Evolutionary conservation across 768 basidiomycete genomes (phyloP).

Genomic region (Nevesoporus exiguus): DNA sequence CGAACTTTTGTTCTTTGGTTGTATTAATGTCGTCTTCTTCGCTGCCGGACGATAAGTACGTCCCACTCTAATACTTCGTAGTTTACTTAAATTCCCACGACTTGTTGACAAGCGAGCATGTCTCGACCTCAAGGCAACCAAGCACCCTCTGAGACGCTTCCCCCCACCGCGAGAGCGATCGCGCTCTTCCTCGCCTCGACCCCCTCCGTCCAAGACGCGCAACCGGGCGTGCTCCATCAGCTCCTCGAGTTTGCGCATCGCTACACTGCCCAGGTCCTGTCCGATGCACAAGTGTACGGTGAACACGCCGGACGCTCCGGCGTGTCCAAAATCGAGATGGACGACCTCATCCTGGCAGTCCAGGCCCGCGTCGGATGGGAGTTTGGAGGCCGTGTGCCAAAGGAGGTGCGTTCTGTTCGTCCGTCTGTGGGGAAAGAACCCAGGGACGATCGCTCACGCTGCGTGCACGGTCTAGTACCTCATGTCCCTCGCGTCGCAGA

Average conservation of each 20-base stretch:
- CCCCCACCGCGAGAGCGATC: conserved; percentile 82
- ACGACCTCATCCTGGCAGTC: conserved; percentile 76
- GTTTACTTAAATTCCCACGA: neutral
- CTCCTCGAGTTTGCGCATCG: conserved; percentile 84
- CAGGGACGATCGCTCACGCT: neutral
- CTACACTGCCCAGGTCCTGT: conserved; percentile 78
- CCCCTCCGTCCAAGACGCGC: conserved; percentile 80
- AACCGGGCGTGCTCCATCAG: conserved; percentile 83
- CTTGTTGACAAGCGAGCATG: conserved; percentile 25
- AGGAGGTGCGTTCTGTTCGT: conserved; percentile 58
- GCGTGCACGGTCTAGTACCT: conserved; percentile 50
- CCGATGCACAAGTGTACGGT: conserved; percentile 83
- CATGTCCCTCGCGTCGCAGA: conserved; percentile 77
- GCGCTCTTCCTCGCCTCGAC: conserved; percentile 81
- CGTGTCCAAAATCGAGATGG: conserved; percentile 65
- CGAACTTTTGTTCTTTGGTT: conserved; percentile 18
- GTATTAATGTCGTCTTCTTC: conserved; percentile 4
- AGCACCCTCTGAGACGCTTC: conserved; percentile 57
- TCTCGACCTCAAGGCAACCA: conserved; percentile 36
- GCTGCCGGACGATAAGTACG: conserved; percentile 4
- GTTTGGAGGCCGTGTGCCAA: conserved; percentile 83
- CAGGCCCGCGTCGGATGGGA: conserved; percentile 93
- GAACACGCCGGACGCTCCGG: conserved; percentile 79
- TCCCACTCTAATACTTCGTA: conserved; percentile 14
- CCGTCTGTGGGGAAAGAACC: no score